phyloP scores from a whole-genome alignment of 306 rosid genomes.

The Inga laurina region DNA sequence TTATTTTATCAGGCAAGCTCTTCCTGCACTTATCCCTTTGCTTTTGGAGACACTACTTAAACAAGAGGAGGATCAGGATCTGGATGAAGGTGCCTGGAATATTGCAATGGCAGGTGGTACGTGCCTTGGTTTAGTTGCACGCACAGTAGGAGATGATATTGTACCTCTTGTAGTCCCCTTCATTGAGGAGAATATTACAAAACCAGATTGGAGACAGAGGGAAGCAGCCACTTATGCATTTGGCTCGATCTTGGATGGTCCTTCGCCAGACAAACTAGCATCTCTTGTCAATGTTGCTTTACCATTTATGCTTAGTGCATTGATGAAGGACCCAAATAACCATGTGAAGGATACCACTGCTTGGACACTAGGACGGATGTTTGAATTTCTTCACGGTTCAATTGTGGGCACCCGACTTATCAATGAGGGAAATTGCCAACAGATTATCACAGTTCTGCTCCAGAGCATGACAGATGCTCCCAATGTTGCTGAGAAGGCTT shows the following conservation, averaged over 20 bases:
- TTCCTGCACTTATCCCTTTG: slow-evolving; percentile 81
- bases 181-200: slow-evolving; percentile 82
- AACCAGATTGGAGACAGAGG: slow-evolving; percentile 93
- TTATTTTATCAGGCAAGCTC: slow-evolving; percentile 91
- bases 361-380: slow-evolving; percentile 93
- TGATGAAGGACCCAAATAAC: slow-evolving; percentile 74
- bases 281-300: slow-evolving; percentile 76
- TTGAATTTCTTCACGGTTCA: slow-evolving; percentile 87
- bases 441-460: slow-evolving; percentile 80
- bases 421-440: slow-evolving; percentile 76
- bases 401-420: slow-evolving; percentile 69
- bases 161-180: slow-evolving; percentile 88
- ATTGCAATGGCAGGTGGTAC: slow-evolving; percentile 98
- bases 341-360: slow-evolving; percentile 97
- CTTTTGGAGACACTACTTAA: slow-evolving; percentile 88
- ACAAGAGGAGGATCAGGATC: slow-evolving; percentile 96
- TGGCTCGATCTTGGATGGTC: slow-evolving; percentile 95
- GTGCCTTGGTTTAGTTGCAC: slow-evolving; percentile 89
- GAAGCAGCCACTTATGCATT: slow-evolving; percentile 94
- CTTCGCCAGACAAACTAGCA: slow-evolving; percentile 72
- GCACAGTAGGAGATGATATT: slow-evolving; percentile 83
- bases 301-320: slow-evolving; percentile 76
- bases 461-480: slow-evolving; percentile 95
- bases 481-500: slow-evolving; percentile 95
- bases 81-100: slow-evolving; percentile 98